Base-by-base conservation (phyloP, 257 asterid genomes). In the Lantana camara region DNA sequence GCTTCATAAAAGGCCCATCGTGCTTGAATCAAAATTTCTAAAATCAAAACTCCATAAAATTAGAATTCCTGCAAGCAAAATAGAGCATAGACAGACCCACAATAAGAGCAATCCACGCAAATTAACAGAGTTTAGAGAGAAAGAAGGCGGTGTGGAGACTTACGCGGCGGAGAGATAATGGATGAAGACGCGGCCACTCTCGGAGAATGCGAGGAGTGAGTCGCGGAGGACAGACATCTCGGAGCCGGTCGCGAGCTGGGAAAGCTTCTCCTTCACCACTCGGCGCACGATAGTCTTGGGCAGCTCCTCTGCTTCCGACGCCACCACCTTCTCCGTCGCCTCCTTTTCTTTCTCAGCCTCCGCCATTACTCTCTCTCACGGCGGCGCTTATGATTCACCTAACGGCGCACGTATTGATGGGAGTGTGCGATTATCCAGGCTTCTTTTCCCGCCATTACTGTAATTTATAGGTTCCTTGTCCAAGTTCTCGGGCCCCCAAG, bases 211-310 rank as follows among this genome's bases (percentile, higher is more conserved):
- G 30, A 22, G 80, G 57, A 84, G 88, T 1, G 99, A 80, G 32
- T 94, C 96, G 52, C 89, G 87, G 45, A 84, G 91, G 52, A 94
- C 80, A 9, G 85, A 64, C 45, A 94, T 68, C 9, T 94, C 97
- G 68, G 73, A 72, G 66, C 77, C 83, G 69, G 74, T 14, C 34
- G 96, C 83, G 61, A 94, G 82, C 72, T 83, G 89, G 7, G 99
- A 86, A 1, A 94, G 91, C 77, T 84, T 94, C 17, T 94, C 95
- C 89, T 88, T 90, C 69, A 94, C 96, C 75, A 94, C 64, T 20
- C 96, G 84, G 68, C 97, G 94, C 67, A 90, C 93, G 42, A 94
- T 85, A 60, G 96, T 68, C 86, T 86, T 90, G 8, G 99, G 99
- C 66, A 94, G 88, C 79, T 77, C 85, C 73, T 94, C 96, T 61